These are phyloP conservation scores for Eutrema salsugineum DNA, from an alignment of 441 rosid genomes.

Conservation along the genomic window DNA sequence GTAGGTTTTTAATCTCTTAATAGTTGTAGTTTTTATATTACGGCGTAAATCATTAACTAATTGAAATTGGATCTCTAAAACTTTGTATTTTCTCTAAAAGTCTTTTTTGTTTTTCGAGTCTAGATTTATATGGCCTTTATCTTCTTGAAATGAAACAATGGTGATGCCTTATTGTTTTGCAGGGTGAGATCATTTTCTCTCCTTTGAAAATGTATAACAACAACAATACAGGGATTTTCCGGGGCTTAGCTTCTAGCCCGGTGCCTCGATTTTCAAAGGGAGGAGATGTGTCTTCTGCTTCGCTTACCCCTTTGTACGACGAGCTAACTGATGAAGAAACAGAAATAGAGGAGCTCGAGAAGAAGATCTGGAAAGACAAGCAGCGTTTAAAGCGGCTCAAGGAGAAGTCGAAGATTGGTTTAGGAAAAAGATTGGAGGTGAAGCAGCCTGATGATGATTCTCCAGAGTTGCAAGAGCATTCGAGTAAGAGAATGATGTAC, in stretches of 20 bases:
- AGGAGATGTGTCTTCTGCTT: slow-evolving; percentile 37
- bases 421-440: not conserved
- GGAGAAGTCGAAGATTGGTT: slow-evolving; percentile 45
- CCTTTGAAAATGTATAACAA: slow-evolving; percentile 1
- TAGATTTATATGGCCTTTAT: not conserved
- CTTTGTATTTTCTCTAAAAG: not conserved
- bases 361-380: slow-evolving; percentile 78
- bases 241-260: not conserved
- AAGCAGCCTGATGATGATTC: not conserved
- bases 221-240: not conserved
- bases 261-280: slow-evolving; percentile 38
- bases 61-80: not conserved
- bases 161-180: not conserved
- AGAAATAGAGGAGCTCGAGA: slow-evolving; percentile 75
- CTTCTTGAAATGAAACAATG: not conserved
- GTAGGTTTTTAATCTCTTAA: not conserved
- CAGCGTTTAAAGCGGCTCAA: slow-evolving; percentile 64
- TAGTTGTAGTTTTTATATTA: not conserved
- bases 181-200: slow-evolving; percentile 1
- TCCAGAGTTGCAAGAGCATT: slow-evolving; percentile 29
- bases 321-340: slow-evolving; percentile 60
- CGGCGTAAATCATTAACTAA: not conserved
- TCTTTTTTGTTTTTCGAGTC: not conserved
- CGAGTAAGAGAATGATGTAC: slow-evolving; percentile 58
- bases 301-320: slow-evolving; percentile 36